phyloP scores from a whole-genome alignment of 2,329 filamentous ascomycete species.

The Arthrobotrys iridis region DNA sequence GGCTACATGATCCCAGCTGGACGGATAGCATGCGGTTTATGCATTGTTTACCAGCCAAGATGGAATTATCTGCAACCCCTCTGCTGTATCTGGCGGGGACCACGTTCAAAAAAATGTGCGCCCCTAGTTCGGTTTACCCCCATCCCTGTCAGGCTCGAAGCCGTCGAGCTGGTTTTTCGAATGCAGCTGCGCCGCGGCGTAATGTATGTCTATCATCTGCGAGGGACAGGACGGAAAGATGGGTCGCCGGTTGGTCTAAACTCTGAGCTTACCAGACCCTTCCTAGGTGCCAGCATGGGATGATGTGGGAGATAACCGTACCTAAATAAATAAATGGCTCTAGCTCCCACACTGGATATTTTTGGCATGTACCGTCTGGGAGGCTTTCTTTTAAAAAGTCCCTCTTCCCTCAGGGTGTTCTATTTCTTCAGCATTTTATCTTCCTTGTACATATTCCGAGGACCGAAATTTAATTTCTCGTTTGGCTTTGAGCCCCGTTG shows the following conservation, averaged over 20 bases:
- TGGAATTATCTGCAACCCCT: constrained; percentile 15
- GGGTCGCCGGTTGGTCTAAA: constrained; percentile 29
- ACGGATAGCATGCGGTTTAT: constrained; percentile 38
- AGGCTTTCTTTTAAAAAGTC: constrained; percentile 12
- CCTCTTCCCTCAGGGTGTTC: not conserved
- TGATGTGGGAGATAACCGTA: constrained; percentile 10
- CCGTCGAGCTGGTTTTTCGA: constrained; percentile 11
- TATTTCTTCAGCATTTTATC: not conserved
- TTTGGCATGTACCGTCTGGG: constrained; percentile 18
- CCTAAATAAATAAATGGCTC: constrained; percentile 25
- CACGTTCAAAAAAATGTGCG: constrained; percentile 19
- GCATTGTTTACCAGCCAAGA: constrained; percentile 47
- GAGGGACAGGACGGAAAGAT: constrained; percentile 51
- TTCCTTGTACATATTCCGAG: not conserved
- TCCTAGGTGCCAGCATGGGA: constrained; percentile 15
- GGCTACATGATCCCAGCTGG: constrained; percentile 30
- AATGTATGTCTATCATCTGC: constrained; percentile 50
- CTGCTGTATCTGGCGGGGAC: constrained; percentile 14
- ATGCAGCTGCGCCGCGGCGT: constrained; percentile 34
- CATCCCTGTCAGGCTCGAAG: constrained; percentile 20
- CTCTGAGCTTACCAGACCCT: constrained; percentile 24
- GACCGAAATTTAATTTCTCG: not conserved
- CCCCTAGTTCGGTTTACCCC: constrained; percentile 24
- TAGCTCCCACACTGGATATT: constrained; percentile 31
- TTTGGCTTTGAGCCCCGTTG: constrained; percentile 5